Conservation (phyloP, 371 early-diverging fungal genomes). For the Capniomyces stellatus region DNA sequence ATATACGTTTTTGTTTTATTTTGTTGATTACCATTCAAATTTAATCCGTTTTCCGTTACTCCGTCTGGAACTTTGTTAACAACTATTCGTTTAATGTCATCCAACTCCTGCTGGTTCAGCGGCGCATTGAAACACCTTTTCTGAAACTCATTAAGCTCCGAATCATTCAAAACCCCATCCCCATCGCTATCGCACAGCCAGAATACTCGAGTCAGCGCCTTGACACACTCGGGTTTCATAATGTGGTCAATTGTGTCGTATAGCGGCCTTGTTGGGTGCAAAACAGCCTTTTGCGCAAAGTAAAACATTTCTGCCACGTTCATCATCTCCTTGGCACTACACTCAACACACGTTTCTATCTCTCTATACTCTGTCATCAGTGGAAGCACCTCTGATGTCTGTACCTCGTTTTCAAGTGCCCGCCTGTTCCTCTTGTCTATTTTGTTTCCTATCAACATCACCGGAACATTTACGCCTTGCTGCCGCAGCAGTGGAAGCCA, state of each 20-base stretch:
- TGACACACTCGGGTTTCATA: constrained; percentile 72
- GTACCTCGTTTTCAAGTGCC: constrained; percentile 41
- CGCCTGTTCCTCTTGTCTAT: constrained; percentile 60
- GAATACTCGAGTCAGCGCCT: constrained; percentile 83
- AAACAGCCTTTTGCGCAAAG: constrained; percentile 93
- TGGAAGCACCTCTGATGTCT: constrained; percentile 84
- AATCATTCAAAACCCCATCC: constrained; percentile 74
- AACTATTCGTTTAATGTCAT: constrained; percentile 86
- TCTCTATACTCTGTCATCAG: constrained; percentile 97
- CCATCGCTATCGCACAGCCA: constrained; percentile 84
- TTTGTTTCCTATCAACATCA: constrained; percentile 93
- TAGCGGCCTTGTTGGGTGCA: constrained; percentile 89
- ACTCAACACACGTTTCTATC: constrained; percentile 96
- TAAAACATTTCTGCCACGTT: constrained; percentile 97
- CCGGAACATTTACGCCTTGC: constrained; percentile 83
- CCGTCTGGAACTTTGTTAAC: constrained; percentile 71
- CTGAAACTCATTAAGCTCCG: constrained; percentile 93
- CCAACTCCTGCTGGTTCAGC: constrained; percentile 79
- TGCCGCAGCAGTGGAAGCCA: constrained; percentile 87
- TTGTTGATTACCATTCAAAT: constrained; percentile 29
- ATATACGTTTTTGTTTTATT: no score
- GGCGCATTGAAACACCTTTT: constrained; percentile 87
- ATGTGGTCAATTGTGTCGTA: constrained; percentile 82
- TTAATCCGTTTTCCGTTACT: constrained; percentile 64
- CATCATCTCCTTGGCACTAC: constrained; percentile 80